Base-by-base conservation (phyloP, 441 rosid species). In the Kokia cookei region DNA sequence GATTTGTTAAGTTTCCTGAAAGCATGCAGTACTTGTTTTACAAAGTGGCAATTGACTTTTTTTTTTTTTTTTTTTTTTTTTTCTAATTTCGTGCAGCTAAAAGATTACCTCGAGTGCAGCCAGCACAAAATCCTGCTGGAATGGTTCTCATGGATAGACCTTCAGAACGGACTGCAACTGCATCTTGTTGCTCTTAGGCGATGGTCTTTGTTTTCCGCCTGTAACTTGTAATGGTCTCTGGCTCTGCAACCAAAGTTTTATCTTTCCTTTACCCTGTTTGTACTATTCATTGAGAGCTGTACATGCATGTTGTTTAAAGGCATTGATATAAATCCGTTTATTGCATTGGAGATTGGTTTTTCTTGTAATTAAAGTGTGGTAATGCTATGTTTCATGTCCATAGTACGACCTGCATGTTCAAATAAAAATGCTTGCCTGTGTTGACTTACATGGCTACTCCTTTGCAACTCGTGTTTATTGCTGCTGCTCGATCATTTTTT, bases 131-230 rank as follows among this genome's bases (percentile, higher is more conserved):
- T 76, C 95, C 95, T 6, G 72, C 97, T 0, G 99, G 99, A 76
- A 89, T 93, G 98, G 90, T 93, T 84, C 88, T 96, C 19, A 89
- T 86, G 82, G 97, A 93, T 67, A 87, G 94, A 82, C 86, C 93
- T 40, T 84, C 87, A 32, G 97, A 91, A 67, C 89, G 91, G 82
- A 77, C 93, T 5, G 89, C 80, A 12, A 76, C 81, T 69, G 82
- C 94, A 85, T 86, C 99, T 4, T 96, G 99, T 79, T 96, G 99
- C 81, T 80, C 91, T 72, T 96, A 13, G 65, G 64, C 45, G 13
- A 29, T 60, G 47, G 27, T 12, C 22, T 12, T 43, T 32, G 65
- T 47, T 26, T 66, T n/a, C 60, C 64, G 22, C 45, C 9, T 74
- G 79, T 76, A 82, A 76, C 63, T 26, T 76, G 51, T 79, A 76